Evolutionary conservation across 805 yeast species (phyloP), one percentile per base, ranked within the genome.

Genomic region (Jamesozyma spencerorum): DNA sequence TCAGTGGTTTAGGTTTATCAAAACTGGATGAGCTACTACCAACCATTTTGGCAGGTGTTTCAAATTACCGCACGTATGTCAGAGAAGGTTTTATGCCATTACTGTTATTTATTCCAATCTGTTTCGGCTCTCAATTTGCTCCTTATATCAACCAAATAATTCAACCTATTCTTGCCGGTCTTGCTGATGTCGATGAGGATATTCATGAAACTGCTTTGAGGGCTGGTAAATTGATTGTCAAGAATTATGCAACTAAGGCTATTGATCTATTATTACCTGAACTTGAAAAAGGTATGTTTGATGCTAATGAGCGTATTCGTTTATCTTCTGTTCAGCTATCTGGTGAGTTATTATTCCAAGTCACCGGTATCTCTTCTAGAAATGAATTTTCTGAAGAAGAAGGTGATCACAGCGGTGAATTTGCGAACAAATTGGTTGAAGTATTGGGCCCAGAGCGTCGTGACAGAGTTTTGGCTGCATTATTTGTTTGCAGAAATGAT

Each of bases 1-100:
- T 87, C 41, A 80, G 85, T 53, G 98, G 98, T 48, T 72, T 92
- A 40, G 98, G 99, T 51, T 63, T 86, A 36, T 63, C 77, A 47
- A 87, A 87, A 54, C 72, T 92, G 57, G 98, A 92, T 50, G 97
- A 87, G 55, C 63, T 88, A 55, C 66, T 92, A 44, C 98, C 99
- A 29, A 62, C 70, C 1, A 81, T 92, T 46, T 70, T 92, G 52
- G 64, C 75, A 5, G 81, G 81, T 54, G 85, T 95, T 18, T 69
- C 76, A 10, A 74, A 77, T 32, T 55, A 78, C n/a, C 75, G 82
- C 54, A 54, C 80, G 17, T 77, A 79, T 58, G 75, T 86, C 36
- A 81, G 97, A 58, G 94, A 90, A 45, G 96, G 97, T 31, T 92
- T 76, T 62, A 79, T 87, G 81, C 96, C 97, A 18, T 63, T 92